Base-by-base conservation (phyloP, 1,139 yeast species). In the Scheffersomyces stambukii region DNA sequence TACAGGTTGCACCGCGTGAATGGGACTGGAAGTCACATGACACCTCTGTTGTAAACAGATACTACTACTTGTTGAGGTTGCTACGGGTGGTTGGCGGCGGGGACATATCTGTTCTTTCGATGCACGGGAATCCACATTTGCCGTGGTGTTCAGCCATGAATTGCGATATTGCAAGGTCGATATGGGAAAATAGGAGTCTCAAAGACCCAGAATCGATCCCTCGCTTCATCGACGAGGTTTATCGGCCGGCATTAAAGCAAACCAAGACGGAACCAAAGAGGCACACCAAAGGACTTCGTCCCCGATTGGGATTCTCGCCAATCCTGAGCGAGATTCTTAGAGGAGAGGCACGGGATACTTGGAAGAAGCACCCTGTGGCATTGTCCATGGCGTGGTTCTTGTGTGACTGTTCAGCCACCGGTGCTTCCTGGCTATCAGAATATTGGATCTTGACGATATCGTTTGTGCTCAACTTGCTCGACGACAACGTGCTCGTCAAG, bases 381-480 rank as follows among this genome's bases (percentile, higher is more conserved):
- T 28, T 60, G 7, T 46, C 66, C 1, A 45, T 48, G 44, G 54
- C 64, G 4, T 56, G 59, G 45, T 48, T 53, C 24, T 35, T 61
- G 14, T 42, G 70, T 2, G 28, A 28, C 16, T 34, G 40, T 6
- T 30, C 49, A 4, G 32, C 42, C 4, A 25, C 31, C 0, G 41
- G 36, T 11, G 36, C 46, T n/a, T n/a, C n/a, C n/a, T n/a, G n/a
- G n/a, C n/a, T n/a, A n/a, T n/a, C n/a, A 16, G 37, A 47, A 4
- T 37, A 59, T 30, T 72, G 78, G 75, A 54, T 70, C 16, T 34
- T 70, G 5, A 37, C 74, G 1, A 54, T 76, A 0, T 74, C 82
- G 1, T 64, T 75, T 7, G 52, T 61, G 4, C 47, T 77, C 14
- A 73, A 73, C 35, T 47, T 74, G 8, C 46, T 75, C 13, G 81